A percentile compares a stretch with the other conserved stretches of the same genome.
Conservation (phyloP, 257 asterid species). For the Nemophila menziesii region DNA sequence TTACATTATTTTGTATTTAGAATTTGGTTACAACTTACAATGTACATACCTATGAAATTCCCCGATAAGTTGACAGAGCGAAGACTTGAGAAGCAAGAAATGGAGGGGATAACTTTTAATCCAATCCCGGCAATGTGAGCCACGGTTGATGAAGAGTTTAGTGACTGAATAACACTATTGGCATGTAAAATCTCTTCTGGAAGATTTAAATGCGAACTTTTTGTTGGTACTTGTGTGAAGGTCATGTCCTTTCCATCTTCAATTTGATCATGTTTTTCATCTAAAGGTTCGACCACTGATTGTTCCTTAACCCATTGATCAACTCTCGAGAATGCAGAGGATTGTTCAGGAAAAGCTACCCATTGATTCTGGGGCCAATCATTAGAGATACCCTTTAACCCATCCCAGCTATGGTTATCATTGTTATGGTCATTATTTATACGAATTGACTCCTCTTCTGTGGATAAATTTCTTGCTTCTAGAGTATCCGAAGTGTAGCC, state of each 20-base stretch:
- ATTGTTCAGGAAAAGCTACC: conserved; percentile 59
- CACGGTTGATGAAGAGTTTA: conserved; percentile 56
- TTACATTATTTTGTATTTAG: no score
- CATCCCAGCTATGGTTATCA: conserved; percentile 32
- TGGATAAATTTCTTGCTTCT: conserved; percentile 37
- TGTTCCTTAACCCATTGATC: conserved; percentile 59
- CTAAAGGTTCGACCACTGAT: conserved; percentile 26
- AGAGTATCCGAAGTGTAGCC: conserved; percentile 70
- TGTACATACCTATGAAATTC: conserved; percentile 48
- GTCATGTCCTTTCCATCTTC: conserved; percentile 25
- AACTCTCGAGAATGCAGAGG: conserved; percentile 39
- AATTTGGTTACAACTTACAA: not conserved
- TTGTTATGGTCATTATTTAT: conserved; percentile 16
- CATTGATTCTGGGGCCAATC: conserved; percentile 80
- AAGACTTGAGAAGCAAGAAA: conserved; percentile 44
- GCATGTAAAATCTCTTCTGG: conserved; percentile 56
- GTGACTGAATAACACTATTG: conserved; percentile 48
- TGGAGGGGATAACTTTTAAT: conserved; percentile 48
- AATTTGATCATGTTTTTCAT: conserved; percentile 15
- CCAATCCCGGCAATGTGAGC: conserved; percentile 64
- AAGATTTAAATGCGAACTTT: conserved; percentile 15
- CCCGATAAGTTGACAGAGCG: conserved; percentile 68
- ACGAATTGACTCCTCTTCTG: no score
- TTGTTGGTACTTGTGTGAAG: conserved; percentile 22
- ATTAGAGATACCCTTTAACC: conserved; percentile 39